Conservation (phyloP, 108 stramenopile species). For the Nitzschia palea region DNA sequence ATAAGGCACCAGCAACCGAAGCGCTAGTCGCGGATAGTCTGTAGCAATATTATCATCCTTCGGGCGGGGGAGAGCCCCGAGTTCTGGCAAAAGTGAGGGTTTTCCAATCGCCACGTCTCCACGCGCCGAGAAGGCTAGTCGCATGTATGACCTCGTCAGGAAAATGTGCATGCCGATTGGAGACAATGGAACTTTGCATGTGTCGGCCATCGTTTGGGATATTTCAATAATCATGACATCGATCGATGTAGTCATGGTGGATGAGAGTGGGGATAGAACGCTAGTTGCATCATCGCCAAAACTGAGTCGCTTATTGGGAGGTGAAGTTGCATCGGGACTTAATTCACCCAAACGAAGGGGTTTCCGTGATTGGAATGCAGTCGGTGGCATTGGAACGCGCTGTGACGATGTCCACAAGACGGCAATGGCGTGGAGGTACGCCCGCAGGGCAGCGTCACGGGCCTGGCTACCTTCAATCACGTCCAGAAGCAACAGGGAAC, state of each 20-base stretch:
- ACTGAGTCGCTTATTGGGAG: conserved; percentile 40
- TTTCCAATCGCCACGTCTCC: neutral
- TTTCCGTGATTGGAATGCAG: conserved; percentile 9
- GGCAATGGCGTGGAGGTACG: conserved; percentile 36
- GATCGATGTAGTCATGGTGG: conserved; percentile 26
- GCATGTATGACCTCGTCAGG: conserved; percentile 13
- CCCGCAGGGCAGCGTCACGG: conserved; percentile 20
- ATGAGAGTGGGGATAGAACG: conserved; percentile 14
- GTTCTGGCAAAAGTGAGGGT: conserved; percentile 25
- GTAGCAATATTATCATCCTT: conserved; percentile 20
- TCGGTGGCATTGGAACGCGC: conserved; percentile 27
- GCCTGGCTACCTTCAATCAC: conserved; percentile 16
- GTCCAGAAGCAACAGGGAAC: conserved; percentile 34
- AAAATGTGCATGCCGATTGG: conserved; percentile 12
- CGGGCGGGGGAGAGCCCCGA: conserved; percentile 32
- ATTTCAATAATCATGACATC: conserved; percentile 34
- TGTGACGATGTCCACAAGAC: conserved; percentile 41
- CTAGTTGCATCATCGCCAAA: conserved; percentile 29
- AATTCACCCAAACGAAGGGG: neutral
- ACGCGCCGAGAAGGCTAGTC: conserved; percentile 14
- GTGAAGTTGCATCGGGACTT: conserved; percentile 12
- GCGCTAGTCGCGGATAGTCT: conserved; percentile 60
- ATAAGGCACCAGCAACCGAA: conserved; percentile 67
- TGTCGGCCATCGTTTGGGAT: conserved; percentile 26
- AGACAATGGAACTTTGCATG: neutral